Evolutionary conservation across 2,329 filamentous ascomycete species (phyloP), one percentile per base, ranked within the genome.

Genomic region (Seiridium cupressi): DNA sequence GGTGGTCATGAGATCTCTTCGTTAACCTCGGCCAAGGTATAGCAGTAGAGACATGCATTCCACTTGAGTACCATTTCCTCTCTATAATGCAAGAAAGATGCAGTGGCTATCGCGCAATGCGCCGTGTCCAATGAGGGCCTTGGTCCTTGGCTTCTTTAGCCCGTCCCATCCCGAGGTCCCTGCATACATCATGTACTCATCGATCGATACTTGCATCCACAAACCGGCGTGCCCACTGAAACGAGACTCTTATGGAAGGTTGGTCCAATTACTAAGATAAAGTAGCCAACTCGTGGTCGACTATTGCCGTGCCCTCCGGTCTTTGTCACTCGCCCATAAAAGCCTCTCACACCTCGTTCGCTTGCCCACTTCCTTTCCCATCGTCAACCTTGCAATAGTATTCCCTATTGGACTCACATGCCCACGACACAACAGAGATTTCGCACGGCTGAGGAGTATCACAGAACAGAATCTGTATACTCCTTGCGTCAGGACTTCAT

Each of bases 401-500:
- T 64, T 48, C 53, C 11, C 54, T 40, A n/a, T 49, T 32, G 13
- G 38, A 64, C 57, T 62, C 69, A 65, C 71, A 80, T 80, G 77
- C 65, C 68, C 66, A 68, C 72, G 62, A 63, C 65, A 53, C 63
- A 62, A 68, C 61, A 64, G 65, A 70, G 64, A 62, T 72, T 63
- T 77, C 79, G 79, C 77, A 85, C 80, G 83, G 82, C 83, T 85
- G 83, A 85, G 83, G 83, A 83, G 83, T 85, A 84, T 84, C 72
- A 77, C 82, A 81, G 83, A 78, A 71, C 68, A 66, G 65, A 69
- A 76, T 81, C 81, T 84, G 82, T 82, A 82, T 84, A 84, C 83
- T 85, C 83, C 83, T 85, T 85, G 83, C 83, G 83, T 85, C 83
- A 84, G 81, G 81, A 81, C 73, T 73, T 73, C 67, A 61, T 64